phyloP scores from a whole-genome alignment of 352 stramenopile genomes.

The Globisporangium lucens region DNA sequence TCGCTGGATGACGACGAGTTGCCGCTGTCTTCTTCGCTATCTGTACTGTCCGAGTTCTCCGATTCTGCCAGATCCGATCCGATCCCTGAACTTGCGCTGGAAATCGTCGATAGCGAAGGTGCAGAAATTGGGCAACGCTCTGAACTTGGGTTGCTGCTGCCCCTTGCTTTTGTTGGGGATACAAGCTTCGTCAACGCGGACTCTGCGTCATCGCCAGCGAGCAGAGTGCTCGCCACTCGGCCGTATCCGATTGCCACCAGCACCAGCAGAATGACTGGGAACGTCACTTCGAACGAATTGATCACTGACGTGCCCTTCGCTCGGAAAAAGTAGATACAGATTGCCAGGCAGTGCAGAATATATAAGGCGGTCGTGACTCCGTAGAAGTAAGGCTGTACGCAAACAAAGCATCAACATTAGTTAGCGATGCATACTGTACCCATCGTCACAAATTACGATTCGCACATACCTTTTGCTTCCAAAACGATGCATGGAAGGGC shows the following conservation, averaged over 20 bases:
- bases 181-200: conserved; percentile 47
- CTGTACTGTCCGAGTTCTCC: conserved; percentile 72
- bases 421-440: background rate
- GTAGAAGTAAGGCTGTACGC: conserved; percentile 57
- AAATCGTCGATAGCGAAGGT: conserved; percentile 15
- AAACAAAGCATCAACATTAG: background rate
- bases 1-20: conserved; percentile 76
- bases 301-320: conserved; percentile 42
- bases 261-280: conserved; percentile 52
- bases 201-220: conserved; percentile 49
- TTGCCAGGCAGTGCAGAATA: conserved; percentile 38
- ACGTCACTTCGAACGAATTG: conserved; percentile 68
- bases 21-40: conserved; percentile 74
- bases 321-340: conserved; percentile 51
- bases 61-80: conserved; percentile 63
- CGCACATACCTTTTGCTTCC: conserved; percentile 54
- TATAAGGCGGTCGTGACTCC: conserved; percentile 57
- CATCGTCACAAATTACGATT: background rate
- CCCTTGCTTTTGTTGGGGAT: conserved; percentile 40
- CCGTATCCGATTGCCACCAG: conserved; percentile 76
- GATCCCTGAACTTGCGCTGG: conserved; percentile 38
- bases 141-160: background rate
- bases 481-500: conserved; percentile 71
- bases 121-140: conserved; percentile 19
- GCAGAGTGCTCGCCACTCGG: conserved; percentile 67